Evolutionary conservation across 2,329 filamentous ascomycete genomes (phyloP).

Genomic region (Aspergillus novofumigatus): DNA sequence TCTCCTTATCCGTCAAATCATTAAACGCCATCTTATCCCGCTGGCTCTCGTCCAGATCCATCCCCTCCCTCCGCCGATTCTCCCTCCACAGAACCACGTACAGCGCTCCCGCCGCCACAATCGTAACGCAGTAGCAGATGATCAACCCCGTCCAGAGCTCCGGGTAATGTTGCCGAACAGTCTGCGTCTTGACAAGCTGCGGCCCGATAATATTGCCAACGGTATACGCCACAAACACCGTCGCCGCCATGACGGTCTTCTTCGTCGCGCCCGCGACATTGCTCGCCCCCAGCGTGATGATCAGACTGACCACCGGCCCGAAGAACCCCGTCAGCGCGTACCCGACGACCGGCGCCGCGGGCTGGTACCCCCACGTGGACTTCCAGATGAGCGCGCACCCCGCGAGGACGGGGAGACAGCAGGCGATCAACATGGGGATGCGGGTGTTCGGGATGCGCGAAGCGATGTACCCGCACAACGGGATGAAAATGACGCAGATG

Average conservation of each 20-base stretch:
- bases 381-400: constrained; percentile 75
- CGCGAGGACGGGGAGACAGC: constrained; percentile 69
- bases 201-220: constrained; percentile 74
- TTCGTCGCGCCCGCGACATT: constrained; percentile 75
- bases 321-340: constrained; percentile 72
- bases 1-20: constrained; percentile 66
- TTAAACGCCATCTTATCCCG: constrained; percentile 62
- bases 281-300: constrained; percentile 55
- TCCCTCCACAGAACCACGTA: constrained; percentile 58
- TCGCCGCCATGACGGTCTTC: constrained; percentile 70
- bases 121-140: constrained; percentile 64
- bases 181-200: constrained; percentile 64
- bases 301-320: constrained; percentile 63
- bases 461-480: constrained; percentile 62
- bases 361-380: constrained; percentile 58
- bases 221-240: constrained; percentile 71
- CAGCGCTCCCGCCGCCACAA: constrained; percentile 52
- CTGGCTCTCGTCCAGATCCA: constrained; percentile 56
- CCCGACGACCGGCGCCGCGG: constrained; percentile 63
- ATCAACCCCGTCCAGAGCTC: constrained; percentile 68
- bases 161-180: constrained; percentile 64
- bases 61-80: constrained; percentile 50
- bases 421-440: constrained; percentile 60
- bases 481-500: constrained; percentile 63
- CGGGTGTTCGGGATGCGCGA: constrained; percentile 59